These are phyloP conservation scores for Coleophoma cylindrospora DNA, from an alignment of 2,329 filamentous ascomycete genomes.

Conservation along the genomic window DNA sequence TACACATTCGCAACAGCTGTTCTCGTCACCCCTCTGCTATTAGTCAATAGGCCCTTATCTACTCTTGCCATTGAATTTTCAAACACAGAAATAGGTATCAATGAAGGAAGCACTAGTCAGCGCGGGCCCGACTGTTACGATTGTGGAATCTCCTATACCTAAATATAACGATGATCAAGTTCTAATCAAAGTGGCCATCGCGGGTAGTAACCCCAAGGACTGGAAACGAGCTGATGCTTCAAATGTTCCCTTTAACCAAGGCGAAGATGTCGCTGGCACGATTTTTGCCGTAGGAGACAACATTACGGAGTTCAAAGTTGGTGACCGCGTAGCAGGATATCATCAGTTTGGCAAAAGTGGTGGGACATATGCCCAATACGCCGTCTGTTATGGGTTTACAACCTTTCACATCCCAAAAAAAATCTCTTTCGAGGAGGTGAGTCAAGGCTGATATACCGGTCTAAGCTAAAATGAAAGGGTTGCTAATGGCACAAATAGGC, in stretches of 20 bases:
- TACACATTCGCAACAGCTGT: too few relatives aligned
- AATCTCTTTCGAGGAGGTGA: slow-evolving; percentile 6
- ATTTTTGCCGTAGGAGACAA: slow-evolving; percentile 42
- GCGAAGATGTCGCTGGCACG: slow-evolving; percentile 25
- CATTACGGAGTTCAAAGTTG: slow-evolving; percentile 31
- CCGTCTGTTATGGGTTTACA: slow-evolving; percentile 45
- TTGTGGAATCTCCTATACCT: slow-evolving; percentile 13
- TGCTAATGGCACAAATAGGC: slow-evolving; percentile 20
- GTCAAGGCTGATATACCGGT: slow-evolving; percentile 2
- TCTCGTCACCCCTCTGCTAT: too few relatives aligned
- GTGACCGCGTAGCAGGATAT: slow-evolving; percentile 40
- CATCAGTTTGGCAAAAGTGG: slow-evolving; percentile 42
- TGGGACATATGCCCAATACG: slow-evolving; percentile 56
- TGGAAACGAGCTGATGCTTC: slow-evolving; percentile 3
- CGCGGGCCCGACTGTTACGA: slow-evolving; percentile 8
- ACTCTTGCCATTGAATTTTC: too few relatives aligned
- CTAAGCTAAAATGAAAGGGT: background rate
- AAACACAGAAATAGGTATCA: background rate
- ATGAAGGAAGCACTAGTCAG: slow-evolving; percentile 19
- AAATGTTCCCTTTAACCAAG: slow-evolving; percentile 5
- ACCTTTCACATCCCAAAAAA: slow-evolving; percentile 34
- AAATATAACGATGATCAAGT: slow-evolving; percentile 13
- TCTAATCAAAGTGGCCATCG: slow-evolving; percentile 19
- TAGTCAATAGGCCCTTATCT: too few relatives aligned
- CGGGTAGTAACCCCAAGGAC: slow-evolving; percentile 18